Evolutionary conservation across 371 early-diverging fungal species (phyloP), one percentile per base, ranked within the genome.

Genomic region (Lichtheimia corymbifera): DNA sequence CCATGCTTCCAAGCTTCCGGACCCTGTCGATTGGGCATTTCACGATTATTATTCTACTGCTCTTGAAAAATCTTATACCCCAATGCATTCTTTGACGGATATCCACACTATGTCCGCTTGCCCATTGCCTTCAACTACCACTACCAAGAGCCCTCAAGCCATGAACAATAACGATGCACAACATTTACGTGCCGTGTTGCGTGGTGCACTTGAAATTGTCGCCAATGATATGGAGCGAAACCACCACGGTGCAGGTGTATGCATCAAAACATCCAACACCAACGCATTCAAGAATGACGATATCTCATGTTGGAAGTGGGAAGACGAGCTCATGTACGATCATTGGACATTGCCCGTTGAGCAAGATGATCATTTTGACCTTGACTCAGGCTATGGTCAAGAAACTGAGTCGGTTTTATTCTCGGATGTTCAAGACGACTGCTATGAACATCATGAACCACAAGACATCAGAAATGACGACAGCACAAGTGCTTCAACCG

Each of bases 1-100:
- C 20, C 42, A 71, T 18, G 58, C 61, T 30, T 54, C 62, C 35
- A 74, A 78, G 55, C 60, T 78, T 12, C 75, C 79, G 9, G 73
- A 78, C 30, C 65, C 72, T 6, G 62, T 66, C 3, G 73, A 78
- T 53, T 78, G 79, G 79, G 67, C 72, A 28, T 35, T 66, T 35
- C 68, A 78, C 35, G 79, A 78, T 47, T 75, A 73, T 17, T 68
- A 71, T 44, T 60, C 62, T 27, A 73, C 73, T 14, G 56, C 72
- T 14, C 63, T 61, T 42, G 67, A 74, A 53, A 73, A 72, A 24
- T 58, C 72, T 25, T 64, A 58, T 25, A 57, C 55, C 13, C 63
- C 67, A 4, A 51, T 67, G 15, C 65, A 69, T n/a, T 62, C 65
- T 15, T 40, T 65, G 3, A 62, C 63, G 9, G 63, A 64, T 52